phyloP scores from a whole-genome alignment of 1,139 yeast species.

The Zygotorulaspora mrakii region DNA sequence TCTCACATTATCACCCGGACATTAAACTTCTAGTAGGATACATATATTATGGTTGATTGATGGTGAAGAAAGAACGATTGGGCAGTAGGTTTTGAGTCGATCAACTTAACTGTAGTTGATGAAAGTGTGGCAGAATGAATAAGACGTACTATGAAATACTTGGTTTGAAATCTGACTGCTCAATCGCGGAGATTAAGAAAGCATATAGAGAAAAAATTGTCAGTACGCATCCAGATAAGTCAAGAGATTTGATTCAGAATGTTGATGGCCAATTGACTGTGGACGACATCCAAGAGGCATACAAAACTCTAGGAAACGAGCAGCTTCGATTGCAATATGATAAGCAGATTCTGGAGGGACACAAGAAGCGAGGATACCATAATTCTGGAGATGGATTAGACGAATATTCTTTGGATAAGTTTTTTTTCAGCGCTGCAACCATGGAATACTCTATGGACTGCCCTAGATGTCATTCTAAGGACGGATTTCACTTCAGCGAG shows the following conservation, averaged over 20 bases:
- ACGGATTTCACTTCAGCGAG: constrained; percentile 59
- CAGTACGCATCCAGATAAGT: constrained; percentile 73
- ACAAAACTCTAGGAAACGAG: constrained; percentile 46
- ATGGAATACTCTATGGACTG: constrained; percentile 47
- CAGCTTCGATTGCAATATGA: constrained; percentile 48
- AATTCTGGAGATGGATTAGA: constrained; percentile 67
- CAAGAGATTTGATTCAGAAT: too few relatives aligned
- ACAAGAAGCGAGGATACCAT: constrained; percentile 48
- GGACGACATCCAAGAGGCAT: constrained; percentile 56
- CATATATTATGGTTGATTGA: too few relatives aligned
- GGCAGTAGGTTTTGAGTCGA: too few relatives aligned
- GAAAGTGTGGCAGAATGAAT: constrained; percentile 5
- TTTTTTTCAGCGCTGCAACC: constrained; percentile 37
- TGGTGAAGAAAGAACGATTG: too few relatives aligned
- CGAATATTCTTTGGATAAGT: constrained; percentile 58
- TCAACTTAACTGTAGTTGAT: too few relatives aligned
- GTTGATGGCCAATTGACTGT: constrained; percentile 10
- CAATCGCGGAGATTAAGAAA: constrained; percentile 45
- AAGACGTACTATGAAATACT: constrained; percentile 49
- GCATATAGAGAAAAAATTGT: constrained; percentile 64
- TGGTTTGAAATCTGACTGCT: constrained; percentile 44
- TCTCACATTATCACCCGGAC: too few relatives aligned
- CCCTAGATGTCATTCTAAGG: constrained; percentile 62
- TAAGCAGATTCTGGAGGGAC: constrained; percentile 39
- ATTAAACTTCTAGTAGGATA: too few relatives aligned